A percentile compares a stretch with the other conserved stretches of the same genome.
Evolutionary conservation across 2,329 filamentous ascomycete species (phyloP).

Genomic region (Colletotrichum sp.): DNA sequence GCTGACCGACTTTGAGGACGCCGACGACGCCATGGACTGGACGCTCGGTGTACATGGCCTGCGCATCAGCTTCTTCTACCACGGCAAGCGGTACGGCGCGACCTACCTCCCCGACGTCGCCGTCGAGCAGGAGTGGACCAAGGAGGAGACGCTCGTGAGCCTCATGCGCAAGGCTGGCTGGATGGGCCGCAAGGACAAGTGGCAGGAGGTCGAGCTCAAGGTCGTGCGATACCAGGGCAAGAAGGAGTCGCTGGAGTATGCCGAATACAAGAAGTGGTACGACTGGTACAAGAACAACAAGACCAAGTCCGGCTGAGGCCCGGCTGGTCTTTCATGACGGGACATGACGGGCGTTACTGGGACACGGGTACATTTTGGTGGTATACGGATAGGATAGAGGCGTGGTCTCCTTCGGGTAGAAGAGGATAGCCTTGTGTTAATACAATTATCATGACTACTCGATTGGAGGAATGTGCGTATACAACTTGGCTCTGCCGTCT

Average conservation of each 20-base stretch:
- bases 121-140: conserved; percentile 90
- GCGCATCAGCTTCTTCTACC: conserved; percentile 81
- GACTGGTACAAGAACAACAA: conserved; percentile 64
- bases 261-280: conserved; percentile 81
- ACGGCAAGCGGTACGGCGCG: conserved; percentile 75
- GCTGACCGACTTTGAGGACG: conserved; percentile 83
- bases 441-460: neutral
- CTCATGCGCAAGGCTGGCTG: conserved; percentile 96
- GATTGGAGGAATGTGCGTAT: neutral
- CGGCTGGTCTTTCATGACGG: neutral
- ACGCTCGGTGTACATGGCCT: conserved; percentile 84
- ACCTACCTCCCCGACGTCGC: conserved; percentile 95
- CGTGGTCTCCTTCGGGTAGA: neutral
- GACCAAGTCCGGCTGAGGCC: conserved; percentile 8
- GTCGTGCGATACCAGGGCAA: conserved; percentile 87
- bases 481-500: neutral
- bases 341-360: conserved; percentile 1
- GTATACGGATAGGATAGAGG: neutral
- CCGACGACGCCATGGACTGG: conserved; percentile 81
- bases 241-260: conserved; percentile 73
- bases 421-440: conserved; percentile 4
- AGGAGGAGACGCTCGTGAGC: conserved; percentile 88
- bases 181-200: conserved; percentile 79
- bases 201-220: conserved; percentile 80
- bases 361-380: neutral